Percentiles rank a stretch among this genome's conserved stretches.
These are phyloP conservation scores for Triadica sebifera DNA, from an alignment of 345 rosid genomes.

Conservation along the genomic window DNA sequence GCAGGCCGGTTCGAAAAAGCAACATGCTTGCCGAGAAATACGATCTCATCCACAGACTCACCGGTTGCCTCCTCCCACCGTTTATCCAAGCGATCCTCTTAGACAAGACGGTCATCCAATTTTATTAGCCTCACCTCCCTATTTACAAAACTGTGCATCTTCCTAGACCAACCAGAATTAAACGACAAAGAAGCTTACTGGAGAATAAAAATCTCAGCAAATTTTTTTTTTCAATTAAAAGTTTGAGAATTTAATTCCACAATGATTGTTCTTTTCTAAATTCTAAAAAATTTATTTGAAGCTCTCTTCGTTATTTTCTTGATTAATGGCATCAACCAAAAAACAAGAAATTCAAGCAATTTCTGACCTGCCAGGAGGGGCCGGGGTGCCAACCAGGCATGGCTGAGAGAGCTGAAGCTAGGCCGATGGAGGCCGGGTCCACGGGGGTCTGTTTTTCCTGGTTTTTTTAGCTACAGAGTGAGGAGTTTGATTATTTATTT, in stretches of 20 bases:
- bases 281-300: neutral
- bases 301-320: neutral
- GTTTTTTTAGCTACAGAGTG: neutral
- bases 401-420: slow-evolving; percentile 10
- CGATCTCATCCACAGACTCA: slow-evolving; percentile 12
- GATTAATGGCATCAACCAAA: neutral
- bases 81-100: slow-evolving; percentile 6
- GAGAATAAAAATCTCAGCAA: neutral
- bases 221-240: too few relatives aligned
- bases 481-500: too few relatives aligned
- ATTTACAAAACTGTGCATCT: slow-evolving; percentile 5
- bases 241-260: too few relatives aligned
- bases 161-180: neutral
- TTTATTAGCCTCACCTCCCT: slow-evolving; percentile 8
- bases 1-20: slow-evolving; percentile 7
- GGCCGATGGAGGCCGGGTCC: slow-evolving; percentile 8
- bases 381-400: neutral
- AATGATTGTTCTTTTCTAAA: too few relatives aligned
- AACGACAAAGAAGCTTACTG: neutral
- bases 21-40: slow-evolving; percentile 10
- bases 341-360: neutral
- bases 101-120: neutral
- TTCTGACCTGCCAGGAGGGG: neutral
- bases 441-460: neutral
- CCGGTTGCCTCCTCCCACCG: slow-evolving; percentile 9